These are phyloP conservation scores for Fusarium buxicola DNA, from an alignment of 2,329 filamentous ascomycete genomes.

Conservation along the genomic window DNA sequence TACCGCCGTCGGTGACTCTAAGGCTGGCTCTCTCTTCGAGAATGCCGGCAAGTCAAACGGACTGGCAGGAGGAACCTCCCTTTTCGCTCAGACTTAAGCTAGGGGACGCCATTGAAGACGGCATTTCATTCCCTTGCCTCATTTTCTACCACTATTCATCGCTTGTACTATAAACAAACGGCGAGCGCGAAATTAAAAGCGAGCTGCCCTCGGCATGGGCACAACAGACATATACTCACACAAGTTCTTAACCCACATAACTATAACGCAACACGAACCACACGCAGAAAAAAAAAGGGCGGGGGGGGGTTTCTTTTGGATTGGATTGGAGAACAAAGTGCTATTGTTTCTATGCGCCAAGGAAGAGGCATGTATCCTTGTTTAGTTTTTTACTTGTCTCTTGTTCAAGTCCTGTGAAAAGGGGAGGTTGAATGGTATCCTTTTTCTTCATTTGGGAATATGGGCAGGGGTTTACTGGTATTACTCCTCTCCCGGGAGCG, in stretches of 20 bases:
- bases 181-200: not conserved
- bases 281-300: constrained; percentile 22
- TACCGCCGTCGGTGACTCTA: constrained; percentile 12
- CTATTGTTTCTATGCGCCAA: constrained; percentile 26
- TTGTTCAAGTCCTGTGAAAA: constrained; percentile 14
- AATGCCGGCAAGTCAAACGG: constrained; percentile 26
- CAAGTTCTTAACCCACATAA: constrained; percentile 5
- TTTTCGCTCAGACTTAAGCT: constrained; percentile 23
- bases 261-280: constrained; percentile 23
- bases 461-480: constrained; percentile 3
- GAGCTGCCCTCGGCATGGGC: constrained; percentile 11
- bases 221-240: constrained; percentile 19
- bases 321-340: constrained; percentile 25
- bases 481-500: not conserved
- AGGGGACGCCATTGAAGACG: constrained; percentile 2
- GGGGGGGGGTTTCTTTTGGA: constrained; percentile 19
- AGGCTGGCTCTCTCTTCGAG: constrained; percentile 37
- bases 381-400: constrained; percentile 9
- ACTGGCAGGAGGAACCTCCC: constrained; percentile 4
- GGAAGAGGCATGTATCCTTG: constrained; percentile 10
- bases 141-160: constrained; percentile 5
- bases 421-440: constrained; percentile 6
- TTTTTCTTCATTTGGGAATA: constrained; percentile 15
- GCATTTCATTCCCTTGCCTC: constrained; percentile 1
- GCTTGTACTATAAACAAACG: constrained; percentile 28